Base-by-base conservation (phyloP, 1,284 basidiomycete genomes). In the Phylloboletellus chloephorus region DNA sequence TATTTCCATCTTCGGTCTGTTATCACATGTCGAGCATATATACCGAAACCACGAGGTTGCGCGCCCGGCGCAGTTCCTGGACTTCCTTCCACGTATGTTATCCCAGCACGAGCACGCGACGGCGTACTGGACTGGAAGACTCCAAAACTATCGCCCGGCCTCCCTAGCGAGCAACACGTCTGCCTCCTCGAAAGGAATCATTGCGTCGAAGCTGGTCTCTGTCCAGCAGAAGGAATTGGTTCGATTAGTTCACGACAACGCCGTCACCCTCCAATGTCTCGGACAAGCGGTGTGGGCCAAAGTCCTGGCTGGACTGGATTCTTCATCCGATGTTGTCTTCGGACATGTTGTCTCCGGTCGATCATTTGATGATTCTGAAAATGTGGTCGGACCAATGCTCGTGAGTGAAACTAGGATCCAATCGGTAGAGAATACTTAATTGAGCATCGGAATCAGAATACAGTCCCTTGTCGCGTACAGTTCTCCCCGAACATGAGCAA, bases 341-440 rank as follows among this genome's bases (percentile, higher is more conserved):
- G 73, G 73, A 0, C 70, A 72, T 41, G 68, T 71, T 13, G 60
- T 74, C 7, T 73, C 73, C 10, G 73, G 73, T 25, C 58, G 73
- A 44, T 67, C 59, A 36, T 54, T 69, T 7, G 60, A 64, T 17
- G 63, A 60, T 25, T 64, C 69, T 5, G 73, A 74, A 47, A 56
- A 65, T 19, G 69, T 73, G 3, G 63, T 75, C 37, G 73, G 73
- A 1, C 73, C 73, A 7, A 67, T 74, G 46, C 56, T 75, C 44
- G 73, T 74, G 39, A 54, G 69, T 63, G 12, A 21, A 20, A 19
- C 19, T 19, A 19, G 12, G 17, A 12, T 19, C 26, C 34, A 21
- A 28, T 16, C 17, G 15, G 16, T 28, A n/a, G 11, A 35, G 31
- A 28, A 16, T 10, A 22, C 19, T 31, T 5, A 25, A 19, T 17